A percentile compares a stretch with the other conserved stretches of the same genome.
phyloP scores from a whole-genome alignment of 1,139 yeast genomes.

The Hyphopichia fennica region DNA sequence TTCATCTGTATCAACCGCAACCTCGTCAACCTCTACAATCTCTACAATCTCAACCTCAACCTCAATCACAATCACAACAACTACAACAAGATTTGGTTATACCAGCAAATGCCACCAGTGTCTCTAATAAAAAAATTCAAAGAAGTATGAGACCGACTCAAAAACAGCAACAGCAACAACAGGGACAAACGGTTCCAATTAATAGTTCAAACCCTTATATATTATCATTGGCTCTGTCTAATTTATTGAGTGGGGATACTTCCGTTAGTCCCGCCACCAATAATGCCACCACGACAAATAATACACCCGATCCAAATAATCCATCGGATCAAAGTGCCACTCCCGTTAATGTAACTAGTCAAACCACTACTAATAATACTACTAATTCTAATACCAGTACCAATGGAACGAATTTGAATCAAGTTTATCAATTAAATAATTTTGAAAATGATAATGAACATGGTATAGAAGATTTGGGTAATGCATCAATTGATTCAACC shows the following conservation, averaged over 20 bases:
- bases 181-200: constrained; percentile 3
- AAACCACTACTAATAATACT: not conserved
- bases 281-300: not conserved
- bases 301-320: not conserved
- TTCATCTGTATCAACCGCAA: not conserved
- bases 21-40: not conserved
- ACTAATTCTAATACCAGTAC: not conserved
- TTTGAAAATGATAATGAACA: constrained; percentile 1
- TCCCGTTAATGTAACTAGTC: not conserved
- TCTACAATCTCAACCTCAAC: constrained; percentile 2
- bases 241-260: not conserved
- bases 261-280: not conserved
- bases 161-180: constrained; percentile 5
- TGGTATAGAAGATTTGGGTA: constrained; percentile 1
- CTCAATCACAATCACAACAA: constrained; percentile 4
- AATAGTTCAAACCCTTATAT: constrained; percentile 3
- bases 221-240: constrained; percentile 1
- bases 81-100: constrained; percentile 1
- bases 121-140: not conserved
- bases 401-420: too few relatives aligned
- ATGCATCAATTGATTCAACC: constrained; percentile 1
- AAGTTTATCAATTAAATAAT: constrained; percentile 2
- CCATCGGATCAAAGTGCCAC: not conserved
- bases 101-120: not conserved
- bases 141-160: not conserved